Conservation (phyloP, 139 green algal genomes). For the Coccomyxa sp. region DNA sequence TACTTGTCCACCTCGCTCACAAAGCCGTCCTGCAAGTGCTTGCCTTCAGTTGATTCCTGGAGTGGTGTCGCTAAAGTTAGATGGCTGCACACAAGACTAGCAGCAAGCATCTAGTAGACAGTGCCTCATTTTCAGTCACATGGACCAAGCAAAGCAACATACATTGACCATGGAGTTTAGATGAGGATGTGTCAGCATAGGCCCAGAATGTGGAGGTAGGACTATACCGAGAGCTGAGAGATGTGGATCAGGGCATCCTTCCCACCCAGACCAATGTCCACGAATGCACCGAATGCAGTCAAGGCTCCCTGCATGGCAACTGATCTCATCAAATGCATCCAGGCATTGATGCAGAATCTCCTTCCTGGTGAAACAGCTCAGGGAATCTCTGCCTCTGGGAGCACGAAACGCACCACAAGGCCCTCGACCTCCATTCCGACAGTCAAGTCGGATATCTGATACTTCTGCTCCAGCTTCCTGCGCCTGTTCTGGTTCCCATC, state of each 20-base stretch:
- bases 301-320: slow-evolving; percentile 36
- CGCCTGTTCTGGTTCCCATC: no score
- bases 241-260: slow-evolving; percentile 94
- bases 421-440: slow-evolving; percentile 43
- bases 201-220: neutral
- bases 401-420: slow-evolving; percentile 39
- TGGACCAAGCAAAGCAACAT: neutral
- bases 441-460: slow-evolving; percentile 34
- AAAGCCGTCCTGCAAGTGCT: slow-evolving; percentile 43
- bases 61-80: no score
- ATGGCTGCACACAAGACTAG: neutral
- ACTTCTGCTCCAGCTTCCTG: no score
- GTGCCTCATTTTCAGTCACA: neutral
- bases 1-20: slow-evolving; percentile 47
- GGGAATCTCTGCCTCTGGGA: no score
- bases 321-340: neutral
- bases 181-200: no score
- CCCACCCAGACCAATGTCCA: slow-evolving; percentile 82
- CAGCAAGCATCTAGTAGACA: neutral
- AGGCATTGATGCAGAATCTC: no score
- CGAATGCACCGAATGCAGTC: slow-evolving; percentile 86
- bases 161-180: no score
- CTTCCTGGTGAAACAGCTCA: no score
- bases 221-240: slow-evolving; percentile 68
- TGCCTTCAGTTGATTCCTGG: neutral